Evolutionary conservation across 306 rosid genomes (phyloP).

Genomic region (Crotalaria pallida): DNA sequence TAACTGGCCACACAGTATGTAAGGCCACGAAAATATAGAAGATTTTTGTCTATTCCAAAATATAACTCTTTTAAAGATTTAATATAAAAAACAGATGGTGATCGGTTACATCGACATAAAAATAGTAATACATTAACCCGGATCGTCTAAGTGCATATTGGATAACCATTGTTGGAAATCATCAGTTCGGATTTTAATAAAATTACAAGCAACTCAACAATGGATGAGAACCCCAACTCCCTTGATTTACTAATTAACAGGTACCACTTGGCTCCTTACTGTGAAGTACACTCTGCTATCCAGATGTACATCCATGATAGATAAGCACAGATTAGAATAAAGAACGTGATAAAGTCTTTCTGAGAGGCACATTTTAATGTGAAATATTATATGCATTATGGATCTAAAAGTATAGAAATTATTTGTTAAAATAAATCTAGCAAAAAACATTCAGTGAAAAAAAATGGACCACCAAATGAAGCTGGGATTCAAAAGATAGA

Average conservation of each 20-base stretch:
- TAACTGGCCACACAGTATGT: not conserved
- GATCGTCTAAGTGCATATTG: not conserved
- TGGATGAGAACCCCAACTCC: not conserved
- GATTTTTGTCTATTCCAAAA: not conserved
- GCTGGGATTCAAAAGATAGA: slow-evolving; percentile 8
- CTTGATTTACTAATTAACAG: not conserved
- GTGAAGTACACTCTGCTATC: not conserved
- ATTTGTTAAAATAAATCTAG: not conserved
- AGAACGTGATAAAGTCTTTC: not conserved
- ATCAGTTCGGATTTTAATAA: not conserved
- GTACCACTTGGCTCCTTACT: not conserved
- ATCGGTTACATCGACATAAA: not conserved
- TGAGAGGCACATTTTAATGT: not conserved
- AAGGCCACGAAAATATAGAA: not conserved
- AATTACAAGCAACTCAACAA: not conserved
- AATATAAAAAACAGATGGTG: not conserved
- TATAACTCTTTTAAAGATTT: not conserved
- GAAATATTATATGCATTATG: not conserved
- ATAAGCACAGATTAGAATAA: not conserved
- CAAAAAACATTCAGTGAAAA: not conserved
- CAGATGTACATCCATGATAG: not conserved
- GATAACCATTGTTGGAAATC: not conserved
- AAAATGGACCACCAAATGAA: not conserved
- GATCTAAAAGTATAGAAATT: not conserved
- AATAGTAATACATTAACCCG: not conserved